Percentiles rank a stretch among this genome's conserved stretches.
Evolutionary conservation across 495 filamentous ascomycete genomes (phyloP).

Genomic region (Patellaria atrata): DNA sequence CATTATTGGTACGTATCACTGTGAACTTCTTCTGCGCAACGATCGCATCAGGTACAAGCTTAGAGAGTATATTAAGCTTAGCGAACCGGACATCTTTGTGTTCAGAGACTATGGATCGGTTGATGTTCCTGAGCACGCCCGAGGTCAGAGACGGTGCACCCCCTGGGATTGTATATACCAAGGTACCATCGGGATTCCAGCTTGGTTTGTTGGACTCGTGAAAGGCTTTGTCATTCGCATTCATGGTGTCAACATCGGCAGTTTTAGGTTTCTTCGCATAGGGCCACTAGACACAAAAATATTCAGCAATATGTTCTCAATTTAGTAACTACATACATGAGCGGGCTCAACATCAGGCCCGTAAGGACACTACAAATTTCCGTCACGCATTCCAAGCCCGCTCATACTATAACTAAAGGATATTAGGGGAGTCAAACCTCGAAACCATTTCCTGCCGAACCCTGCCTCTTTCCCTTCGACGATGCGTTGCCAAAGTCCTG

Average conservation of each 20-base stretch:
- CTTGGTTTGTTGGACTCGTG: slow-evolving; percentile 56
- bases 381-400: no score
- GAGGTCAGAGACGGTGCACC: slow-evolving; percentile 16
- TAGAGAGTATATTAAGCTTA: slow-evolving; percentile 28
- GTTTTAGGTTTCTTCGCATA: slow-evolving; percentile 65
- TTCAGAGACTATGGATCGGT: slow-evolving; percentile 28
- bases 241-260: slow-evolving; percentile 43
- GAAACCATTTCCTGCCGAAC: slow-evolving; percentile 43
- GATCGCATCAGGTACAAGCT: slow-evolving; percentile 27
- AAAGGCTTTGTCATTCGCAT: slow-evolving; percentile 41
- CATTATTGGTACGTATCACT: slow-evolving; percentile 23
- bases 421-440: slow-evolving; percentile 51
- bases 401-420: slow-evolving; percentile 24
- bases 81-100: slow-evolving; percentile 39
- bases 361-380: no score
- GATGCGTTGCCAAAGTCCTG: slow-evolving; percentile 35
- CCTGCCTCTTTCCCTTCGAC: slow-evolving; percentile 29
- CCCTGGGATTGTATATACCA: slow-evolving; percentile 43
- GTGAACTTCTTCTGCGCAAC: slow-evolving; percentile 30
- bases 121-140: slow-evolving; percentile 24
- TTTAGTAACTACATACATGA: slow-evolving; percentile 39
- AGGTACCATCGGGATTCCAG: slow-evolving; percentile 60
- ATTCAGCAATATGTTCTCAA: slow-evolving; percentile 32
- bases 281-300: slow-evolving; percentile 57
- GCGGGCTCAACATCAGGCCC: slow-evolving; percentile 22